Evolutionary conservation across 1,284 basidiomycete genomes (phyloP).

Genomic region (Agaricales sp.): DNA sequence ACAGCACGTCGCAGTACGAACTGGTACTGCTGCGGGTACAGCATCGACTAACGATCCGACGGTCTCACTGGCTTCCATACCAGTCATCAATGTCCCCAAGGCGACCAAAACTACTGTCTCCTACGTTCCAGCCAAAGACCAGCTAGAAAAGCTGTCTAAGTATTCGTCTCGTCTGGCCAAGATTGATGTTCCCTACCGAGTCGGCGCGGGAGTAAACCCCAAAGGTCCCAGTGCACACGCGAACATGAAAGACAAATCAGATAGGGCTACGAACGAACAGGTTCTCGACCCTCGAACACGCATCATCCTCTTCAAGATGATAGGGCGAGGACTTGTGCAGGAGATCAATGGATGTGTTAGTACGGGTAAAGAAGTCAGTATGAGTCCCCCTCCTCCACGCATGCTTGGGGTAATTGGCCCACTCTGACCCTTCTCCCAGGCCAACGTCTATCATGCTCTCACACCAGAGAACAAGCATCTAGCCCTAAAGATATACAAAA

Average conservation of each 20-base stretch:
- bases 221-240: conserved; percentile 83
- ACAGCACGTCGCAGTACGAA: conserved; percentile 72
- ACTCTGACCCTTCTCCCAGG: conserved; percentile 33
- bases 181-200: conserved; percentile 64
- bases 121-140: conserved; percentile 48
- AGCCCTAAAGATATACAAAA: conserved; percentile 98
- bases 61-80: conserved; percentile 48
- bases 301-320: conserved; percentile 89
- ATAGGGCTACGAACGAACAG: conserved; percentile 91
- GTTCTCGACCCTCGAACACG: conserved; percentile 88
- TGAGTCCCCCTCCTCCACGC: background rate
- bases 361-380: conserved; percentile 85
- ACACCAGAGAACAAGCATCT: conserved; percentile 56
- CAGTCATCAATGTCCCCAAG: conserved; percentile 64
- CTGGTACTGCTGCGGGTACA: conserved; percentile 50
- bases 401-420: no score
- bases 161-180: conserved; percentile 60
- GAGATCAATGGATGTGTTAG: conserved; percentile 91
- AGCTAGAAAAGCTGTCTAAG: conserved; percentile 60
- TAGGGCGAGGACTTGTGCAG: conserved; percentile 76
- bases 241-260: conserved; percentile 87
- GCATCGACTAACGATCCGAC: conserved; percentile 38
- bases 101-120: conserved; percentile 12
- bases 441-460: conserved; percentile 87
- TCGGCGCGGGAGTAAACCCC: conserved; percentile 77